These are phyloP conservation scores for Clitocybe nebularis DNA, from an alignment of 1,284 basidiomycete species.

Conservation along the genomic window DNA sequence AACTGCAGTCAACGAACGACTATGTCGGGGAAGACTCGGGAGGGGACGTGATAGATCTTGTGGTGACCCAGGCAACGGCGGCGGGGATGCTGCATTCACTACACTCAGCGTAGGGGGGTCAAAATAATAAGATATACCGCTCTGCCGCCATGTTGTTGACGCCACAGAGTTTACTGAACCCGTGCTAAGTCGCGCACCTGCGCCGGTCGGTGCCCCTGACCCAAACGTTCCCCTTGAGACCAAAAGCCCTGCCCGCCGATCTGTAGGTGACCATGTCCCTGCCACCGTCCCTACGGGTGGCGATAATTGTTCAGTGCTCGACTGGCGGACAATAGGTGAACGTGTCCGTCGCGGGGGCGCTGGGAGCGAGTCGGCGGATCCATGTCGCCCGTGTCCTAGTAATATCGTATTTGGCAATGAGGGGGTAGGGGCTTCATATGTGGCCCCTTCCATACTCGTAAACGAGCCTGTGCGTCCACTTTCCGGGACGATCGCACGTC, in stretches of 20 bases:
- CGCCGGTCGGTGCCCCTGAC: conserved; percentile 8
- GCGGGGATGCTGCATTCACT: conserved; percentile 8
- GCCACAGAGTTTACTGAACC: conserved; percentile 7
- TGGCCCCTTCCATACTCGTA: conserved; percentile 21
- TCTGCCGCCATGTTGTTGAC: conserved; percentile 8
- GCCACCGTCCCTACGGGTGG: background rate
- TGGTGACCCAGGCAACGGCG: conserved; percentile 2
- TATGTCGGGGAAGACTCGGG: conserved; percentile 10
- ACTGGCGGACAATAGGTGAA: conserved; percentile 20
- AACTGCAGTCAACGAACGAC: conserved; percentile 13
- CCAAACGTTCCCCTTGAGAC: conserved; percentile 14
- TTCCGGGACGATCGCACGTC: conserved; percentile 33
- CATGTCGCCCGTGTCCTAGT: conserved; percentile 16
- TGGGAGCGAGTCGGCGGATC: conserved; percentile 20
- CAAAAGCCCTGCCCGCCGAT: conserved; percentile 3
- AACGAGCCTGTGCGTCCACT: conserved; percentile 29
- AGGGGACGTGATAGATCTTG: conserved; percentile 4
- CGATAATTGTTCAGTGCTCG: conserved; percentile 10
- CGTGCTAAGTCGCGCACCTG: conserved; percentile 1
- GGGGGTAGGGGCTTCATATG: too few species aligned
- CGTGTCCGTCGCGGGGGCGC: conserved; percentile 27
- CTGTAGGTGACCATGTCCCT: conserved; percentile 9
- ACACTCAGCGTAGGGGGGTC: conserved; percentile 8
- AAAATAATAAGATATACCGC: background rate
- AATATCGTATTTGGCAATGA: background rate